Evolutionary conservation across 2,329 filamentous ascomycete species (phyloP).

Genomic region (Coniella lustricola): DNA sequence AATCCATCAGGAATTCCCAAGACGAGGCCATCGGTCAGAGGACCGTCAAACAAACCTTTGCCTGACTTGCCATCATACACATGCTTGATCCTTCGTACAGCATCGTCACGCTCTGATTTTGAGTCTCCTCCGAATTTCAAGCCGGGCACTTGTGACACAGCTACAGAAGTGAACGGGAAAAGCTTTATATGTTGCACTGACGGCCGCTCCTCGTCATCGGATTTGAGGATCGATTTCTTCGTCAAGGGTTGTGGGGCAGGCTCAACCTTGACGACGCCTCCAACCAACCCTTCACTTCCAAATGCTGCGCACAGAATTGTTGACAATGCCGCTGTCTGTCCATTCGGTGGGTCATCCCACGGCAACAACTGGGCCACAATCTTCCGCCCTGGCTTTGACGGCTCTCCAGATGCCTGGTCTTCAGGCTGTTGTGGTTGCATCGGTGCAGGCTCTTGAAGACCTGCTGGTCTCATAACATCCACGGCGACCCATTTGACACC

Average conservation of each 20-base stretch:
- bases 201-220: conserved; percentile 19
- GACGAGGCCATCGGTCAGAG: conserved; percentile 82
- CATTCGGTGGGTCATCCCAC: conserved; percentile 85
- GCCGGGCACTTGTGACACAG: conserved; percentile 52
- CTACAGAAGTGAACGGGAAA: conserved; percentile 64
- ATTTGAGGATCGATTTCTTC: conserved; percentile 46
- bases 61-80: conserved; percentile 56
- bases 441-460: conserved; percentile 64
- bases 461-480: conserved; percentile 79
- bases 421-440: conserved; percentile 61
- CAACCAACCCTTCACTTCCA: conserved; percentile 65
- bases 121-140: conserved; percentile 85
- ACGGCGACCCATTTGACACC: conserved; percentile 73
- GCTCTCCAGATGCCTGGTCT: conserved; percentile 50
- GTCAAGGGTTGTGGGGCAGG: conserved; percentile 68
- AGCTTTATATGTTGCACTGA: conserved; percentile 58
- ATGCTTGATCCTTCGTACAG: conserved; percentile 61
- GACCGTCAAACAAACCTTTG: conserved; percentile 68
- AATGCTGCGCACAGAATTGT: conserved; percentile 67
- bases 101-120: conserved; percentile 73
- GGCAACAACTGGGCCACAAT: conserved; percentile 67
- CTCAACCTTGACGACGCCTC: conserved; percentile 81
- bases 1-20: conserved; percentile 52
- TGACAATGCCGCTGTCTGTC: conserved; percentile 73
- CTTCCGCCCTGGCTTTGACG: conserved; percentile 51